phyloP scores from a whole-genome alignment of 192 early-diverging fungal species.

The Entomortierella lignicola region DNA sequence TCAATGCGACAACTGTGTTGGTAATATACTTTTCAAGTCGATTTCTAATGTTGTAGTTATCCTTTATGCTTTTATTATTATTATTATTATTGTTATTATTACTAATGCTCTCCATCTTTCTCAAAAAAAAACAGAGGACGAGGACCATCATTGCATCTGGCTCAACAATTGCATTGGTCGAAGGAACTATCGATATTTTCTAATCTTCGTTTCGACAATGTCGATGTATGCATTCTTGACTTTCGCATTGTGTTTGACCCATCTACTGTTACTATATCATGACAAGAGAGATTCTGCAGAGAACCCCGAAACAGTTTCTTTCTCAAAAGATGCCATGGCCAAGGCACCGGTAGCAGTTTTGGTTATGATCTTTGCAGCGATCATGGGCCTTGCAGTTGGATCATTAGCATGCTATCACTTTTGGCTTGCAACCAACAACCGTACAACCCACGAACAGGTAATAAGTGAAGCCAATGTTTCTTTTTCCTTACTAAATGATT shows the following conservation, averaged over 20 bases:
- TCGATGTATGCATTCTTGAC: slow-evolving; percentile 72
- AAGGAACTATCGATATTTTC: slow-evolving; percentile 85
- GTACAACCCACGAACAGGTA: slow-evolving; percentile 94
- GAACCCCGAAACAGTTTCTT: slow-evolving; percentile 1
- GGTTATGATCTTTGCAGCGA: slow-evolving; percentile 66
- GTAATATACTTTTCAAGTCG: too few relatives aligned
- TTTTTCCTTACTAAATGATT: too few relatives aligned
- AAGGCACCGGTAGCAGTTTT: slow-evolving; percentile 63
- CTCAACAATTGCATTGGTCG: slow-evolving; percentile 93
- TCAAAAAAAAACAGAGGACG: slow-evolving; percentile 62
- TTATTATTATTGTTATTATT: too few relatives aligned
- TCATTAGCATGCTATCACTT: slow-evolving; percentile 84
- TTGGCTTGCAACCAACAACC: slow-evolving; percentile 72
- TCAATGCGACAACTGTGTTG: slow-evolving; percentile 92
- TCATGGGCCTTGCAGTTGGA: slow-evolving; percentile 75
- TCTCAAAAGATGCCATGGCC: slow-evolving; percentile 28
- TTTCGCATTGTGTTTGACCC: slow-evolving; percentile 68
- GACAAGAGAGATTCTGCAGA: slow-evolving; percentile 10
- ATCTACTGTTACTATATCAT: slow-evolving; percentile 59
- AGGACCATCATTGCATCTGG: slow-evolving; percentile 96
- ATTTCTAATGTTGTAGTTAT: background rate
- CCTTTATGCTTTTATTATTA: slow-evolving; percentile 7
- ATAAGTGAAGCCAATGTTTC: too few relatives aligned
- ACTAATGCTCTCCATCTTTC: background rate
- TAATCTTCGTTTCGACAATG: slow-evolving; percentile 75